phyloP scores from a whole-genome alignment of 1,139 yeast species.

The Debaryomycetaceae sp. region DNA sequence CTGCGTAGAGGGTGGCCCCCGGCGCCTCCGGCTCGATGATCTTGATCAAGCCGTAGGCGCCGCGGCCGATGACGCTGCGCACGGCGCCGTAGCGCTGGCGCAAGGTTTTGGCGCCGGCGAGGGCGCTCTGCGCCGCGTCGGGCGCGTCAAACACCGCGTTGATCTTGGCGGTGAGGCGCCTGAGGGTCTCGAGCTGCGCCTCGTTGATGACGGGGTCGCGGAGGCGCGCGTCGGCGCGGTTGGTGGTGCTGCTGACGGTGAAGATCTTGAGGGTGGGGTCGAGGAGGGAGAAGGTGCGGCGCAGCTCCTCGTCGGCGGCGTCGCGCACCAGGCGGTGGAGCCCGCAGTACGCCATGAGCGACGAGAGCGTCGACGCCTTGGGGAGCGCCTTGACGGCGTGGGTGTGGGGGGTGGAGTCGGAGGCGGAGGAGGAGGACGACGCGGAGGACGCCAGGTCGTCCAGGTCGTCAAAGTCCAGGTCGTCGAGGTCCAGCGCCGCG shows the following conservation, averaged over 20 bases:
- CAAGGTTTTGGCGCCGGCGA: constrained; percentile 24
- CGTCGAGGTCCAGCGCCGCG: constrained; percentile 20
- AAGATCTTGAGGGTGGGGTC: constrained; percentile 20
- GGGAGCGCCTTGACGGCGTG: constrained; percentile 23
- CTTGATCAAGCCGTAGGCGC: constrained; percentile 83
- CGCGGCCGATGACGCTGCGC: constrained; percentile 77
- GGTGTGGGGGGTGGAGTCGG: constrained; percentile 6
- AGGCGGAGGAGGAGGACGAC: constrained; percentile 13
- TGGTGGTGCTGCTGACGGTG: constrained; percentile 19
- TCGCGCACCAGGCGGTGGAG: constrained; percentile 17
- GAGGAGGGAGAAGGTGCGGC: constrained; percentile 28
- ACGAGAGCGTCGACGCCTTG: constrained; percentile 12
- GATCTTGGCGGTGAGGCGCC: constrained; percentile 43
- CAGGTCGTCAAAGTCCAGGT: constrained; percentile 13
- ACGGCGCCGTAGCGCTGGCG: constrained; percentile 72
- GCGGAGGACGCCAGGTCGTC: constrained; percentile 19
- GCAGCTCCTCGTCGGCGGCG: constrained; percentile 32
- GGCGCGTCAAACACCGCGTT: constrained; percentile 19
- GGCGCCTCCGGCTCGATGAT: constrained; percentile 43
- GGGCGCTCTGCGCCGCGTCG: constrained; percentile 13
- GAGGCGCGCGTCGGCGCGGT: constrained; percentile 14
- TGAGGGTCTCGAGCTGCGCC: constrained; percentile 48
- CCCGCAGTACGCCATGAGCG: constrained; percentile 36
- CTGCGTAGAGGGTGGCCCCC: constrained; percentile 52
- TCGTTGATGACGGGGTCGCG: constrained; percentile 54